Conservation (phyloP, 805 yeast genomes). For the Candida golubevii region DNA sequence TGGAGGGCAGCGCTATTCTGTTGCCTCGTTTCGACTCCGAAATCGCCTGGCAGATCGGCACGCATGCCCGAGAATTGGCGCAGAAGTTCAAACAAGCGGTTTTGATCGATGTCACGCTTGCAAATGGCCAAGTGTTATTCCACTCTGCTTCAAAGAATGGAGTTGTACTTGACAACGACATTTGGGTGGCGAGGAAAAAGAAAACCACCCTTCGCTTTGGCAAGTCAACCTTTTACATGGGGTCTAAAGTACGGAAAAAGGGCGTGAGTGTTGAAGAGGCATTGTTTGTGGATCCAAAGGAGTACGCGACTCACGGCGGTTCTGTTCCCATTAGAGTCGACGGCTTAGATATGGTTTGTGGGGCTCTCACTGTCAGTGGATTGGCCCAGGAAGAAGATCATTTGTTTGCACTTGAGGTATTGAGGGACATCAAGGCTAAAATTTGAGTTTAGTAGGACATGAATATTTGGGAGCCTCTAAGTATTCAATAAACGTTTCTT, state of each 20-base stretch:
- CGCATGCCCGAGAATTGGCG: constrained; percentile 35
- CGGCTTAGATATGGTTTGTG: constrained; percentile 36
- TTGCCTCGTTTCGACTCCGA: constrained; percentile 29
- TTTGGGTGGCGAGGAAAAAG: constrained; percentile 49
- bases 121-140: constrained; percentile 45
- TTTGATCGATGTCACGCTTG: constrained; percentile 45
- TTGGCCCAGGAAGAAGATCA: constrained; percentile 55
- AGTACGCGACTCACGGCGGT: constrained; percentile 55
- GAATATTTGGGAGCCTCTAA: no score
- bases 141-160: constrained; percentile 38
- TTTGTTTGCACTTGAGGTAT: constrained; percentile 38
- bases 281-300: constrained; percentile 36
- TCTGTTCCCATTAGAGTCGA: constrained; percentile 45
- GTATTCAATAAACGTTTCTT: no score
- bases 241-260: constrained; percentile 36
- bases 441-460: no score
- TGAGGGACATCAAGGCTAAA: constrained; percentile 14
- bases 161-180: constrained; percentile 46
- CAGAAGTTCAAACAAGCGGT: constrained; percentile 28
- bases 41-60: constrained; percentile 46
- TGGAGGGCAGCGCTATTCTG: constrained; percentile 14
- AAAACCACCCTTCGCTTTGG: constrained; percentile 46
- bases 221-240: constrained; percentile 45
- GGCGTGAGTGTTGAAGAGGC: constrained; percentile 31
- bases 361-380: constrained; percentile 53